Evolutionary conservation across 1,284 basidiomycete genomes (phyloP).

Genomic region (Boletus semigastroideus): DNA sequence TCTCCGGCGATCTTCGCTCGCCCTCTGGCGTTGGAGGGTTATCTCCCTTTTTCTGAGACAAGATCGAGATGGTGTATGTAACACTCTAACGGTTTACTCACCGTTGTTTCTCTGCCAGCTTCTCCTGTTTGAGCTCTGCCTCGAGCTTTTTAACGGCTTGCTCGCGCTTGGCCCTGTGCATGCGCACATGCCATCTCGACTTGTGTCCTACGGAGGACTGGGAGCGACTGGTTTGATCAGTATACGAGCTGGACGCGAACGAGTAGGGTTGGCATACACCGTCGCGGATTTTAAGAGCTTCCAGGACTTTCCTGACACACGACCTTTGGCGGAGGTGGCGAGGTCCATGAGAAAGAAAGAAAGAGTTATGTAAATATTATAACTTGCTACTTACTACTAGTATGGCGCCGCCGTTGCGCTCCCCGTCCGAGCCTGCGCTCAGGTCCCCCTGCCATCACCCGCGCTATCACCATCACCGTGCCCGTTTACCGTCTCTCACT

Average conservation of each 20-base stretch:
- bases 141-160: slow-evolving; percentile 72
- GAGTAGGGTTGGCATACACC: slow-evolving; percentile 43
- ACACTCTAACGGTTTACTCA: slow-evolving; percentile 27
- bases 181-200: slow-evolving; percentile 68
- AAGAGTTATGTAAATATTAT: background rate
- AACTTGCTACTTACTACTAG: background rate
- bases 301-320: slow-evolving; percentile 68
- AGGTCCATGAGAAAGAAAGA: slow-evolving; percentile 35
- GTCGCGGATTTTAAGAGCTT: slow-evolving; percentile 61
- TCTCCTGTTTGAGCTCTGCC: slow-evolving; percentile 72
- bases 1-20: slow-evolving; percentile 66
- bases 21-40: slow-evolving; percentile 66
- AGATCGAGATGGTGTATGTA: slow-evolving; percentile 1
- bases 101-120: slow-evolving; percentile 64
- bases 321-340: slow-evolving; percentile 55
- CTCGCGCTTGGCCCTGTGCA: slow-evolving; percentile 63
- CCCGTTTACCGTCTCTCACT: slow-evolving; percentile 52
- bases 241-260: background rate
- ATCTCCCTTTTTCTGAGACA: slow-evolving; percentile 58
- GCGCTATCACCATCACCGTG: slow-evolving; percentile 29
- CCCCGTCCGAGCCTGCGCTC: background rate
- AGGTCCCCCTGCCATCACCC: background rate
- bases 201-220: slow-evolving; percentile 65
- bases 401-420: slow-evolving; percentile 16
- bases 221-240: slow-evolving; percentile 51